A percentile compares a stretch with the other conserved stretches of the same genome.
These are phyloP conservation scores for Pinus albicaulis DNA, from an alignment of 75 land plant species.

Conservation along the genomic window DNA sequence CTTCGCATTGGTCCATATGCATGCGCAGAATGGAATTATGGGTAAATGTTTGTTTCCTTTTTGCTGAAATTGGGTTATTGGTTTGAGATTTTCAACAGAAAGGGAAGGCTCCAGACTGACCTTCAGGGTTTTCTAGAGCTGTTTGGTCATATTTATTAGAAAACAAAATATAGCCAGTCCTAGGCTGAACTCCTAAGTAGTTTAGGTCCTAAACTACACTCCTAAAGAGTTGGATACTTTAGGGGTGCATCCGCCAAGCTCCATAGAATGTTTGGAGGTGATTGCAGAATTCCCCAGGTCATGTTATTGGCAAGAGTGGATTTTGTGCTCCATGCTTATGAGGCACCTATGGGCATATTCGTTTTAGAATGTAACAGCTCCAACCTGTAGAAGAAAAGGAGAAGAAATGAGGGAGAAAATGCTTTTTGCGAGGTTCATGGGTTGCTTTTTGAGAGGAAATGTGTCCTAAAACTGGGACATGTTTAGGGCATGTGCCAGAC, in stretches of 20 bases:
- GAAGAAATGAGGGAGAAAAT: too few species aligned
- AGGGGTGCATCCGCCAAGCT: neutral
- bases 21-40: slow-evolving; percentile 91
- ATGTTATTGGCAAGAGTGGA: neutral
- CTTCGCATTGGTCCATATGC: slow-evolving; percentile 88
- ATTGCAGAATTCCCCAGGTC: neutral
- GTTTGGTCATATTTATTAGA: neutral
- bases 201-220: neutral
- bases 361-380: too few species aligned
- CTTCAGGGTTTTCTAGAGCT: neutral
- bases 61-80: neutral
- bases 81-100: neutral
- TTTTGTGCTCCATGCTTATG: too few species aligned
- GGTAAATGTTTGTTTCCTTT: slow-evolving; percentile 35
- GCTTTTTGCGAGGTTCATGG: too few species aligned
- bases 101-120: neutral
- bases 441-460: too few species aligned
- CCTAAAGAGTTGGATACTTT: neutral
- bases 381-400: too few species aligned
- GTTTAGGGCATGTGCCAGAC: too few species aligned
- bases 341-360: too few species aligned
- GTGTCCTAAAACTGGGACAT: too few species aligned
- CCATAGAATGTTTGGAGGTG: neutral
- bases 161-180: neutral
- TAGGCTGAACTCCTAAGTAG: neutral